Evolutionary conservation across 2,329 filamentous ascomycete species (phyloP), one percentile per base, ranked within the genome.

Genomic region (Colletotrichum tamarilloi): DNA sequence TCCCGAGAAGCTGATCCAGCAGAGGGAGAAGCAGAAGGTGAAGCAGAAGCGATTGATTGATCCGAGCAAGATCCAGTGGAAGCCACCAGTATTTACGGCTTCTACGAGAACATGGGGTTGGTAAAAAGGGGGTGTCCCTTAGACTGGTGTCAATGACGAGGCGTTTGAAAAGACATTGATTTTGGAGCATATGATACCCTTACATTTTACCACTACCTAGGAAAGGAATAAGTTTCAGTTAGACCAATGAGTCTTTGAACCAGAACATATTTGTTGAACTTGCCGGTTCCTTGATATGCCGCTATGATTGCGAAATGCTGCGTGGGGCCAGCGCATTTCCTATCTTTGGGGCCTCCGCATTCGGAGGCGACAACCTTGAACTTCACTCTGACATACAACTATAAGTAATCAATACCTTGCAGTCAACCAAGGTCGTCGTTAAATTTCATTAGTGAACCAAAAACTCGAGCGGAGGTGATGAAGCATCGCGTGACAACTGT

Each of bases 21-120:
- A 94, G 79, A 89, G 93, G 76, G 93, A 95, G 77, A 97, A 95
- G 84, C 91, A 94, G 76, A 95, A 93, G 83, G 81, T 90, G 66
- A 98, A 97, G 83, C 91, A 92, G 72, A 92, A 92, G 82, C 89
- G 93, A 67, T 84, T 89, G 57, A 95, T 99, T 76, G 93, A 97
- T 74, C 88, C 95, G 0, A 89, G 91, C 24, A 89, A 90, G 78
- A 91, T 99, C 70, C 93, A 95, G 79, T 99, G 97, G 97, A 98
- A 97, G 83, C 96, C 97, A 12, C 97, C 97, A 0, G 94, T 98
- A 0, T 98, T 98, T 80, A 95, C 93, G 30, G 95, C 96, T 1
- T 94, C 93, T 16, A 94, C 91, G 77, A 89, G 96, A 77, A 98
- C 96, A 14, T 98, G 97, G 97, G 97, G 95, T 74, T 98, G 96